Evolutionary conservation across 495 filamentous ascomycete genomes (phyloP), one percentile per base, ranked within the genome.

Genomic region (Aspergillus cavernicola): DNA sequence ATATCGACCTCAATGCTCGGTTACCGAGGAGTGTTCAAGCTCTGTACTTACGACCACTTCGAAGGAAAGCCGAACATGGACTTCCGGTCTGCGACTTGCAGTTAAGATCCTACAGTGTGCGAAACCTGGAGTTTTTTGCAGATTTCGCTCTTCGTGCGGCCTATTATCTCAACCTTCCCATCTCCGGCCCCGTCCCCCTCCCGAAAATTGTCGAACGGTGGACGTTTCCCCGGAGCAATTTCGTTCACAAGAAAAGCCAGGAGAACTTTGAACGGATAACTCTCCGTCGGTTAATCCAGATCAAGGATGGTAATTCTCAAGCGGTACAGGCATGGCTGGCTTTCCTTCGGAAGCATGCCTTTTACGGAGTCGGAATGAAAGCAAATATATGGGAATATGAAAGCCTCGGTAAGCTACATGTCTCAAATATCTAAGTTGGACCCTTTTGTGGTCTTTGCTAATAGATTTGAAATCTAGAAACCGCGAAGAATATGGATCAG

Each of bases 311-410:
- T 6, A 79, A 96, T 68, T 84, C 90, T 11, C 89, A 96, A 69
- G 83, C 80, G 4, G 90, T 98, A 31, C 85, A 93, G 68, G 63
- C 87, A 20, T 98, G 93, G 93, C 70, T 98, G 38, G 92, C 89
- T 11, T 97, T 93, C 56, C 66, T 98, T 57, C 82, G 84, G 66
- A 95, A 93, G 71, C 85, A 96, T 64, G 84, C 87, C 12, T 96
- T 92, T 66, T 88, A 95, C 65, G 93, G 95, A 8, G 85, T 97
- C 22, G 93, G 93, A 62, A 96, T 98, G 92, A 98, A 98, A 78
- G 92, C 95, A 20, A 97, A 98, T 64, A 79, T 97, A 40, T 98
- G 87, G 86, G 87, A 92, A 63, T 87, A 87, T 73, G 83, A 87
- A 59, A 81, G 79, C 52, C 64, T 95, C 26, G 86, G 89, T 80